These are phyloP conservation scores for Coemansia furcata DNA, from an alignment of 192 early-diverging fungal species.

Conservation along the genomic window DNA sequence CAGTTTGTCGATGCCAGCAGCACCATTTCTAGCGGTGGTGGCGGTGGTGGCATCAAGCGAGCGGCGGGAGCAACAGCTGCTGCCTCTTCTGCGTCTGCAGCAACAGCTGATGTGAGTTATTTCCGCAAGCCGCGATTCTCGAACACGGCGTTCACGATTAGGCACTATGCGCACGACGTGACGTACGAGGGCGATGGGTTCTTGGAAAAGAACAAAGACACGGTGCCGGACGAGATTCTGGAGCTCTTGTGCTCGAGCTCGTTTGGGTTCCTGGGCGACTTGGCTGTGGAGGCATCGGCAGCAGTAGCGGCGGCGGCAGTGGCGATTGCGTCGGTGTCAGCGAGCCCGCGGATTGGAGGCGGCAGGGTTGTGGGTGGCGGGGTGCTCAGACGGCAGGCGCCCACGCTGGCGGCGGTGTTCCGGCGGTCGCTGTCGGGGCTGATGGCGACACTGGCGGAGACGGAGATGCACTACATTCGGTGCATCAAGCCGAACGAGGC, in stretches of 20 bases:
- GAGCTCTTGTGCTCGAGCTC: constrained; percentile 45
- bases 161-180: constrained; percentile 94
- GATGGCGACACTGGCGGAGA: constrained; percentile 90
- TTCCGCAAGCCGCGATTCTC: constrained; percentile 96
- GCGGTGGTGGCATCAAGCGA: neutral
- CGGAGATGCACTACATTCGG: constrained; percentile 95
- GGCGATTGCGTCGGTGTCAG: neutral
- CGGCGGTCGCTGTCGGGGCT: constrained; percentile 79
- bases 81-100: neutral
- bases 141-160: constrained; percentile 84
- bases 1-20: constrained; percentile 23
- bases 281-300: constrained; percentile 9
- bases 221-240: constrained; percentile 83
- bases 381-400: constrained; percentile 40
- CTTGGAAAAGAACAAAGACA: constrained; percentile 98
- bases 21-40: neutral
- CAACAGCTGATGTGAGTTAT: constrained; percentile 22
- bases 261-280: constrained; percentile 34
- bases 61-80: neutral
- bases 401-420: constrained; percentile 50
- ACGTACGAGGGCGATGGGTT: constrained; percentile 94
- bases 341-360: constrained; percentile 16
- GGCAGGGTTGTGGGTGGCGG: constrained; percentile 3
- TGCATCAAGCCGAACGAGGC: constrained; percentile 98
- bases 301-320: neutral